These are phyloP conservation scores for Candida argentea DNA, from an alignment of 805 yeast species.

Conservation along the genomic window DNA sequence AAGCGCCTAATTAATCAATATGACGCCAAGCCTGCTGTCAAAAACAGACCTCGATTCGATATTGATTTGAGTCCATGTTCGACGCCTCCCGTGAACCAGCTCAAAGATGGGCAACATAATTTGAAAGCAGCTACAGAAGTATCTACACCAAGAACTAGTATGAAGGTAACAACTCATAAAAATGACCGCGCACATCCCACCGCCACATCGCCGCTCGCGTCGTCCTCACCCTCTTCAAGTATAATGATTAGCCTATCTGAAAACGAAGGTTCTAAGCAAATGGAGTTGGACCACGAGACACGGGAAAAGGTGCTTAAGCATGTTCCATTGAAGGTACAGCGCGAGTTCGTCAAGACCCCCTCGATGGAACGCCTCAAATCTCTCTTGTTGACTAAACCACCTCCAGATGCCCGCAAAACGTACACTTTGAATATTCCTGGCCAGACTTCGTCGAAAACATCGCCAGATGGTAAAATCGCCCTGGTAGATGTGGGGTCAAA, in stretches of 20 bases:
- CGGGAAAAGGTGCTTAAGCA: conserved; percentile 14
- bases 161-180: neutral
- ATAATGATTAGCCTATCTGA: conserved; percentile 1
- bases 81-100: neutral
- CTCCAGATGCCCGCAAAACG: conserved; percentile 43
- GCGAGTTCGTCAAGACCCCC: conserved; percentile 30
- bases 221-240: conserved; percentile 1
- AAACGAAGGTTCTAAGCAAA: conserved; percentile 3
- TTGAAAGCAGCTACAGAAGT: neutral
- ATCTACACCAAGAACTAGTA: too few relatives aligned
- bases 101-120: neutral
- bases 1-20: too few relatives aligned
- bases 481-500: conserved; percentile 68
- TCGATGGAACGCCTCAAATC: conserved; percentile 29
- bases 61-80: too few relatives aligned
- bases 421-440: conserved; percentile 91
- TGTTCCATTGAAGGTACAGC: conserved; percentile 24
- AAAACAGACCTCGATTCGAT: too few relatives aligned
- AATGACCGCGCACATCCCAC: neutral
- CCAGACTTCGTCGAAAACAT: conserved; percentile 66
- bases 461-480: conserved; percentile 65
- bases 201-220: neutral
- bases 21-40: too few relatives aligned
- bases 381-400: conserved; percentile 25
- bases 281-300: conserved; percentile 5